Base-by-base conservation (phyloP, 306 rosid genomes). In the Castanospermum australe region DNA sequence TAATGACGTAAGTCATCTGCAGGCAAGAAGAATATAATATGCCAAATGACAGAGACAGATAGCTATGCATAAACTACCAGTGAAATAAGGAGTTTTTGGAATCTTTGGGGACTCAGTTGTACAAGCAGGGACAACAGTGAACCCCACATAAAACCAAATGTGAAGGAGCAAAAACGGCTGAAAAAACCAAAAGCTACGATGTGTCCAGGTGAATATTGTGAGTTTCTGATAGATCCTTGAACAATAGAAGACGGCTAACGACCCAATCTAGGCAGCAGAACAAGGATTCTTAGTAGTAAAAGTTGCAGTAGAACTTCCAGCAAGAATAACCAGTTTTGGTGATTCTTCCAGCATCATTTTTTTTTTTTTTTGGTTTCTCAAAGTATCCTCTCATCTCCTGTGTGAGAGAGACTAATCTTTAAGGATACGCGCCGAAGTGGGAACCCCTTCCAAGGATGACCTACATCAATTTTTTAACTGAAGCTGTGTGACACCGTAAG, bases 241-340 rank as follows among this genome's bases (percentile, higher is more conserved):
- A 36, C 68, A 15, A 59, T 6, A n/a, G 30, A 15, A 57, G 18
- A 42, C 33, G 3, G 45, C 17, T 12, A 75, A 28, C 42, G 20
- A 10, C 17, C 8, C 35, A 57, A 56, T 39, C 55, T 54, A 51
- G 20, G 52, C 22, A 48, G 78, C 83, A 60, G 78, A 69, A 33
- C 44, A 48, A 18, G 61, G 72, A 79, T 70, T 50, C 77, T 25
- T 15, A 4, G 48, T 5, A 1, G 14, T 2, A 66, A 59, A 81
- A 57, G 76, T 71, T 42, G 48, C 6, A 62, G 4, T 1, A 41
- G 10, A 76, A 60, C 47, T 54, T 82, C 82, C 81, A 76, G 18
- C 67, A 47, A 36, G 11, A 4, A 13, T 32, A 56, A 10, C 15
- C 30, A 45, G 41, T 14, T 55, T 67, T 42, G 50, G 8, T 33